Evolutionary conservation across 495 filamentous ascomycete genomes (phyloP).

Genomic region (Penicillium robsamsonii): DNA sequence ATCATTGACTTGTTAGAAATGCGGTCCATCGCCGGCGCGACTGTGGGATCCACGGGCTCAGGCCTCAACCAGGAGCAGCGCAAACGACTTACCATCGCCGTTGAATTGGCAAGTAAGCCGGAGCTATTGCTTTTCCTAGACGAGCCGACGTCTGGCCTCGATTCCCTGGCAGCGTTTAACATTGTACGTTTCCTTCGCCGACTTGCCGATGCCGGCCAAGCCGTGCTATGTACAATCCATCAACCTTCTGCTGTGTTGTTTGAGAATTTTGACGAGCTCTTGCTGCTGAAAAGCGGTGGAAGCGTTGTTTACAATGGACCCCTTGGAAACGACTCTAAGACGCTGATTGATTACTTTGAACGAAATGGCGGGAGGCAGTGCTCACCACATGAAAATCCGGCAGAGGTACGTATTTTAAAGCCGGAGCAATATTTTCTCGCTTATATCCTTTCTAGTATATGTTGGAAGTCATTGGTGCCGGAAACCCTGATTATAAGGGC

Average conservation of each 20-base stretch:
- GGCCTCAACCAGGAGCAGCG: slow-evolving; percentile 62
- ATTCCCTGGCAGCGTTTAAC: slow-evolving; percentile 62
- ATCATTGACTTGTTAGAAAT: slow-evolving; percentile 62
- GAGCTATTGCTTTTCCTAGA: slow-evolving; percentile 71
- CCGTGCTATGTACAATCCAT: slow-evolving; percentile 77
- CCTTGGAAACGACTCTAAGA: slow-evolving; percentile 52
- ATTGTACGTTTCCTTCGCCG: slow-evolving; percentile 64
- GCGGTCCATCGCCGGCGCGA: slow-evolving; percentile 54
- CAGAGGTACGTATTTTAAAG: slow-evolving; percentile 43
- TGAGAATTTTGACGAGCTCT: slow-evolving; percentile 69
- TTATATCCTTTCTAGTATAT: slow-evolving; percentile 46
- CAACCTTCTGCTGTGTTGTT: slow-evolving; percentile 74
- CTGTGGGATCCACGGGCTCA: slow-evolving; percentile 50
- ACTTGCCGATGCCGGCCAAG: slow-evolving; percentile 66
- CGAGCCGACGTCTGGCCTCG: slow-evolving; percentile 75
- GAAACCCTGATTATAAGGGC: slow-evolving; percentile 59
- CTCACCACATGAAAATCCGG: slow-evolving; percentile 57
- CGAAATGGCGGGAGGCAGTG: slow-evolving; percentile 59
- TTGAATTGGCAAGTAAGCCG: slow-evolving; percentile 67
- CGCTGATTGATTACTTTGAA: slow-evolving; percentile 63
- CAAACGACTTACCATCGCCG: slow-evolving; percentile 65
- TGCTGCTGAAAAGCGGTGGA: slow-evolving; percentile 68
- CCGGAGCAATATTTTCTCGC: too few species aligned
- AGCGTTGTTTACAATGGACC: slow-evolving; percentile 70
- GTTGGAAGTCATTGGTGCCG: slow-evolving; percentile 65